These are phyloP conservation scores for Recurvomyces mirabilis DNA, from an alignment of 495 filamentous ascomycete species.

Conservation along the genomic window DNA sequence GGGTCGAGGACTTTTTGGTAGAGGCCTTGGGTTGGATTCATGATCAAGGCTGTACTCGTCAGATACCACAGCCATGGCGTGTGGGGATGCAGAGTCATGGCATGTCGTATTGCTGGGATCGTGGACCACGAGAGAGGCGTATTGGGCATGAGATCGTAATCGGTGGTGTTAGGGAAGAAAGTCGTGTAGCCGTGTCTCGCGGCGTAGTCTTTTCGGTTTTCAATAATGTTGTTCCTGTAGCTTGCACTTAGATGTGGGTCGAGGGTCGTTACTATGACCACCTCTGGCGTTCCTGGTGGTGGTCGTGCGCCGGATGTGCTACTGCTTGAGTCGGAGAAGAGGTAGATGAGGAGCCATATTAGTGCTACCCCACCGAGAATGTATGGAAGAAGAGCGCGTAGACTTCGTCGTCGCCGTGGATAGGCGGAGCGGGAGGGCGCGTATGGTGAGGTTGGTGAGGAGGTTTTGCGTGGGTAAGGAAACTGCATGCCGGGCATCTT, in stretches of 20 bases:
- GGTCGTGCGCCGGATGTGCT: not conserved
- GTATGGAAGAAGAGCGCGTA: conserved; percentile 10
- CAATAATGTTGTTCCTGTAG: conserved; percentile 59
- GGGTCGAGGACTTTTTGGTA: conserved; percentile 58
- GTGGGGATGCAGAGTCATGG: conserved; percentile 65
- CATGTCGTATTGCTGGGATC: conserved; percentile 81
- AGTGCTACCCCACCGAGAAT: conserved; percentile 5
- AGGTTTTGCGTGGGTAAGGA: conserved; percentile 22
- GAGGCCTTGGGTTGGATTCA: conserved; percentile 66
- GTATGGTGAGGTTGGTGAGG: conserved; percentile 7
- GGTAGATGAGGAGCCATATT: conserved; percentile 7
- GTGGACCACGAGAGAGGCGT: conserved; percentile 60
- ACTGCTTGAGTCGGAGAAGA: not conserved
- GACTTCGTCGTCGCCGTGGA: conserved; percentile 3
- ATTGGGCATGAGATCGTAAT: conserved; percentile 62
- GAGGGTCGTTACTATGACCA: conserved; percentile 80
- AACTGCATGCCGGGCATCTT: conserved; percentile 14
- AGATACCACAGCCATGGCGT: conserved; percentile 76
- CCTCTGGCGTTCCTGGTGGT: conserved; percentile 60
- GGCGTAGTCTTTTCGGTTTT: conserved; percentile 81
- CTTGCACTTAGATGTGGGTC: conserved; percentile 50
- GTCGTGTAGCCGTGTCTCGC: conserved; percentile 77
- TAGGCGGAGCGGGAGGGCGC: conserved; percentile 5
- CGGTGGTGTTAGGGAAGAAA: conserved; percentile 62
- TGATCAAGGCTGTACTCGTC: conserved; percentile 72